Evolutionary conservation across 2,329 filamentous ascomycete species (phyloP).

Genomic region (Aureobasidium uvarum): DNA sequence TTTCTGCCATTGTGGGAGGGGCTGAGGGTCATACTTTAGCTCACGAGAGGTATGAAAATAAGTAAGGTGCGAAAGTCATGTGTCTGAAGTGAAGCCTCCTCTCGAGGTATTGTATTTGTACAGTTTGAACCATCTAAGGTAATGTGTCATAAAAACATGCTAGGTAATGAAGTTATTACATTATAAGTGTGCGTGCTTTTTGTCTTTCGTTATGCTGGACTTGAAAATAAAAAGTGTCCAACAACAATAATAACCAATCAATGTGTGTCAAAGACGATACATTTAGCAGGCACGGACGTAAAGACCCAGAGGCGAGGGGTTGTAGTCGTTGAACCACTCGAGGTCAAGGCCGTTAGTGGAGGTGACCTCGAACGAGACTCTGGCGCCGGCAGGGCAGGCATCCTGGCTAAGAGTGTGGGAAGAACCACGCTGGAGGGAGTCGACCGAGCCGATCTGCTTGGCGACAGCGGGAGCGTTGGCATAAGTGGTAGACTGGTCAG

Average conservation of each 20-base stretch:
- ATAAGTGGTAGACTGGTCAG: conserved; percentile 49
- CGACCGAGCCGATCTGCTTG: conserved; percentile 26
- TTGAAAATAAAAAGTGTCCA: neutral
- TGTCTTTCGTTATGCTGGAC: conserved; percentile 22
- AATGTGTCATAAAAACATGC: conserved; percentile 7
- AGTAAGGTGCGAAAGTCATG: too few relatives aligned
- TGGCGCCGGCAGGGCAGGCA: conserved; percentile 33
- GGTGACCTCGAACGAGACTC: conserved; percentile 33
- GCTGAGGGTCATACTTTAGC: too few relatives aligned
- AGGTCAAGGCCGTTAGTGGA: conserved; percentile 31
- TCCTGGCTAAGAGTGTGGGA: conserved; percentile 34
- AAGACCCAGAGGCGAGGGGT: conserved; percentile 28
- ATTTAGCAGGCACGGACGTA: conserved; percentile 25
- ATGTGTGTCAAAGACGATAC: neutral
- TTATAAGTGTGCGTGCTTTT: conserved; percentile 20
- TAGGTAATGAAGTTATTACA: conserved; percentile 18
- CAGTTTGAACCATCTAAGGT: conserved; percentile 2
- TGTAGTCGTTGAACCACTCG: conserved; percentile 35
- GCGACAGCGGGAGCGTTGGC: conserved; percentile 25
- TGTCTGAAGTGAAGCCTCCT: neutral
- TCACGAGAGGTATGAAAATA: too few relatives aligned
- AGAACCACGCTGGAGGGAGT: conserved; percentile 32
- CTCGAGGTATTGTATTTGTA: conserved; percentile 10
- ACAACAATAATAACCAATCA: conserved; percentile 2
- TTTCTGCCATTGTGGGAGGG: too few relatives aligned